Evolutionary conservation across 169 alveolate species (phyloP).

Genomic region (Eimeria sp.): DNA sequence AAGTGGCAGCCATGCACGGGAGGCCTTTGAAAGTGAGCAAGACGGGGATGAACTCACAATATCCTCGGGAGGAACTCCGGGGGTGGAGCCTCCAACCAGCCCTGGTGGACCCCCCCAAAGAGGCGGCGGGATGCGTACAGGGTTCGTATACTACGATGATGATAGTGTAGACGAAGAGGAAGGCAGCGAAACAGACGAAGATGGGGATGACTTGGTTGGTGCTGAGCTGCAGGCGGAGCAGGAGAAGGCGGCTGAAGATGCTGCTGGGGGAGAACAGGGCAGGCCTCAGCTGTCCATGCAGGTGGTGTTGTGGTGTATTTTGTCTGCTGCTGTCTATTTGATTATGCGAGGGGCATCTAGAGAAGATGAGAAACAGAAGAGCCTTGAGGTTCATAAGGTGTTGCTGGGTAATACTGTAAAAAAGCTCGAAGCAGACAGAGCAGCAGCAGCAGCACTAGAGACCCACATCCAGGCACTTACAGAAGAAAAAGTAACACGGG

Average conservation of each 20-base stretch:
- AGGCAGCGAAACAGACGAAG: not conserved
- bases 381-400: not conserved
- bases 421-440: not conserved
- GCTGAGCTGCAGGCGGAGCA: not conserved
- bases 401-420: not conserved
- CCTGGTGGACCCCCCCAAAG: too few species aligned
- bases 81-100: too few species aligned
- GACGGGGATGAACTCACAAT: too few species aligned
- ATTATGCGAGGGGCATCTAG: conserved; percentile 5
- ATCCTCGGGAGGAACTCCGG: too few species aligned
- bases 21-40: too few species aligned
- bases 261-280: not conserved
- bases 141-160: not conserved
- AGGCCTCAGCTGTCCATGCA: conserved; percentile 3
- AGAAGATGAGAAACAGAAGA: conserved; percentile 21
- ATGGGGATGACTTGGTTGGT: not conserved
- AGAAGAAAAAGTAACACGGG: not conserved
- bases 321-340: not conserved
- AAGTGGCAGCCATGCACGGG: too few species aligned
- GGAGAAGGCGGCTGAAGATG: not conserved
- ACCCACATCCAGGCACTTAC: not conserved
- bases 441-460: not conserved
- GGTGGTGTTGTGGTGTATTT: not conserved
- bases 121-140: not conserved
- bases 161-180: not conserved